Conservation (phyloP, 140 eudicot genomes). For the Erigeron philadelphicus region DNA sequence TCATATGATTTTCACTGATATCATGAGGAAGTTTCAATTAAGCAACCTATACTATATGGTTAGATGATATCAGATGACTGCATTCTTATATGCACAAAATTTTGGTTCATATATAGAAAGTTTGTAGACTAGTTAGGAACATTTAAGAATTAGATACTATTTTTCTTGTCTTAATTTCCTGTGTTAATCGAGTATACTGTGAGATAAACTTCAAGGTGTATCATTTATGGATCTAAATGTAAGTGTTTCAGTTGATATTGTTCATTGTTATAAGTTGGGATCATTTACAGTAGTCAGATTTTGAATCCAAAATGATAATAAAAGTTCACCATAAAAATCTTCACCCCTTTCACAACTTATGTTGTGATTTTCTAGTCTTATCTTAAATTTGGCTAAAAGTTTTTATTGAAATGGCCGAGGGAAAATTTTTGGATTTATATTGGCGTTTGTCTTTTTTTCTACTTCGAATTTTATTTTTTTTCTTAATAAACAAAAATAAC, state of each 20-base stretch:
- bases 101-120: slow-evolving; percentile 27
- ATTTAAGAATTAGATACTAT: slow-evolving; percentile 17
- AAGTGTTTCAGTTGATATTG: not conserved
- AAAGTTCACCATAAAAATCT: too few species aligned
- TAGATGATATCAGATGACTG: slow-evolving; percentile 17
- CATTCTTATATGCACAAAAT: slow-evolving; percentile 1
- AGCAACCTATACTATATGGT: slow-evolving; percentile 13
- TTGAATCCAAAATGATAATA: too few species aligned
- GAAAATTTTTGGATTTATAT: too few species aligned
- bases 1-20: not conserved
- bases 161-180: slow-evolving; percentile 9
- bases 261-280: too few species aligned
- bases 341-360: too few species aligned
- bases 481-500: too few species aligned
- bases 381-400: too few species aligned
- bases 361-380: too few species aligned
- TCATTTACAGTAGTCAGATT: too few species aligned
- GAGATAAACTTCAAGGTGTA: slow-evolving; percentile 1
- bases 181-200: not conserved
- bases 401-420: too few species aligned
- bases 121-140: slow-evolving; percentile 29
- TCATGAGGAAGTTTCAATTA: not conserved
- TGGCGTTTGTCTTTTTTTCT: too few species aligned
- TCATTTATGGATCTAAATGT: not conserved
- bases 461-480: too few species aligned